A percentile compares a stretch with the other conserved stretches of the same genome.
phyloP scores from a whole-genome alignment of 1,139 yeast species.

The Kodamaea derodonti region DNA sequence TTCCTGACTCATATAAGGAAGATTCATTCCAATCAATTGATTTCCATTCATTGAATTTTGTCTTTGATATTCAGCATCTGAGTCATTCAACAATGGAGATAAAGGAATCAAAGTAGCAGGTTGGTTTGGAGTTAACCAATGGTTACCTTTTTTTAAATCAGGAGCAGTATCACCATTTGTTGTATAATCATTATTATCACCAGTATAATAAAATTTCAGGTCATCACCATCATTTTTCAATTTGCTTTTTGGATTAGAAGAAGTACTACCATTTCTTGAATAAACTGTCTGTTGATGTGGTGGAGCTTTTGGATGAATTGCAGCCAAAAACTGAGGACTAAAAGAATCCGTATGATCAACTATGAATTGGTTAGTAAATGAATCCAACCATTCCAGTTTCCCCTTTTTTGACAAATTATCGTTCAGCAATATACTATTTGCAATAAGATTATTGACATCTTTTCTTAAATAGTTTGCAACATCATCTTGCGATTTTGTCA shows the following conservation, averaged over 20 bases:
- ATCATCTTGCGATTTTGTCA: slow-evolving; percentile 9
- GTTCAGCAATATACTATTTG: slow-evolving; percentile 16
- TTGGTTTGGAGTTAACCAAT: slow-evolving; percentile 15
- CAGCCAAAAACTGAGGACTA: slow-evolving; percentile 11
- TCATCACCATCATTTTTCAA: not conserved
- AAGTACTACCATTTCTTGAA: not conserved
- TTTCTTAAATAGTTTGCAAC: slow-evolving; percentile 14
- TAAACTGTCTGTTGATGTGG: not conserved
- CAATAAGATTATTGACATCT: slow-evolving; percentile 17
- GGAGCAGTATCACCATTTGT: not conserved
- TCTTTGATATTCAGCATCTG: slow-evolving; percentile 19
- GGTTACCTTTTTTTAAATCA: slow-evolving; percentile 7
- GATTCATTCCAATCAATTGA: slow-evolving; percentile 1
- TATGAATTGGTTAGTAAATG: slow-evolving; percentile 23
- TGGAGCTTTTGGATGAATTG: slow-evolving; percentile 7
- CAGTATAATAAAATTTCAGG: not conserved
- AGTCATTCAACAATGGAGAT: slow-evolving; percentile 35
- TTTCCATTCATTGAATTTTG: slow-evolving; percentile 1
- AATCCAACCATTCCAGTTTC: slow-evolving; percentile 19
- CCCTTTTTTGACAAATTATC: slow-evolving; percentile 14
- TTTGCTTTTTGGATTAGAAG: not conserved
- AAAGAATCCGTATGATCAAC: slow-evolving; percentile 19
- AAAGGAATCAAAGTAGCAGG: slow-evolving; percentile 27
- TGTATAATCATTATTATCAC: not conserved
- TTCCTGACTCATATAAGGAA: not conserved